A percentile compares a stretch with the other conserved stretches of the same genome.
Conservation (phyloP, 805 yeast genomes). For the Sugiyamaella chiloensis region DNA sequence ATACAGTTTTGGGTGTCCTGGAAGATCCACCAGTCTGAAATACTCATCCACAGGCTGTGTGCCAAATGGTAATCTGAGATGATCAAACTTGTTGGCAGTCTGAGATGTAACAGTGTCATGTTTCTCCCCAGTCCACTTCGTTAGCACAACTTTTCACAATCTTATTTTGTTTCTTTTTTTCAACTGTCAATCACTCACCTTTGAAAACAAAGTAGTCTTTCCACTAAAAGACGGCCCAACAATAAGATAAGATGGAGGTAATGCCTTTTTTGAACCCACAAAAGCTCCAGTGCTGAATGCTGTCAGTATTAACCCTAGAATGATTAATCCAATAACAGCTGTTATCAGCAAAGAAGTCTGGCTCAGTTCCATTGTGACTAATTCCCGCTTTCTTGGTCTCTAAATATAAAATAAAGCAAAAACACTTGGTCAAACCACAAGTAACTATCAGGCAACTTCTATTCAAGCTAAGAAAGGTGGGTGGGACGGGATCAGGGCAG, state of each 20-base stretch:
- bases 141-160: conserved; percentile 1
- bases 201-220: conserved; percentile 55
- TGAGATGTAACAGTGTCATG: conserved; percentile 51
- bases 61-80: conserved; percentile 41
- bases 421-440: not conserved
- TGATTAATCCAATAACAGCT: conserved; percentile 18
- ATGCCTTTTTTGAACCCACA: conserved; percentile 27
- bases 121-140: conserved; percentile 28
- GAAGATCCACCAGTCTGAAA: conserved; percentile 68
- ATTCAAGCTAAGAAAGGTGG: no score
- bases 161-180: not conserved
- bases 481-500: no score
- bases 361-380: conserved; percentile 2
- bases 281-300: conserved; percentile 2
- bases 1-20: conserved; percentile 80
- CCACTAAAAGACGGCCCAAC: conserved; percentile 66
- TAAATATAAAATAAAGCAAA: no score
- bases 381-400: no score
- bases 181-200: not conserved
- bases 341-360: conserved; percentile 7
- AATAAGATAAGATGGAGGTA: conserved; percentile 55
- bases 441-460: not conserved
- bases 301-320: conserved; percentile 4
- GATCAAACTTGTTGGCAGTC: conserved; percentile 42
- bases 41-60: conserved; percentile 29